Conservation (phyloP, 1,284 basidiomycete species). For the Fomitiporia mediterranea region DNA sequence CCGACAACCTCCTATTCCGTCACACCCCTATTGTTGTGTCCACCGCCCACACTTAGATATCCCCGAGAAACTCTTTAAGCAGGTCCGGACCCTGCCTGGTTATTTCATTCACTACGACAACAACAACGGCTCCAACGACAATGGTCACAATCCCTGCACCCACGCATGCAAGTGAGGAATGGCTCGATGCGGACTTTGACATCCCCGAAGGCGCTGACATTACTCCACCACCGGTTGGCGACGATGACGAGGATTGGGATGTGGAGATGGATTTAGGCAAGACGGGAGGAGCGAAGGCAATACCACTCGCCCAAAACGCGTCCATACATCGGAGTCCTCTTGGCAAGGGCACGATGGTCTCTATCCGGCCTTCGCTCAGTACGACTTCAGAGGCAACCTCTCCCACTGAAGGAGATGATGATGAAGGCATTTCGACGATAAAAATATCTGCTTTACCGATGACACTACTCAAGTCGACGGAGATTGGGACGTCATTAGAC, state of each 20-base stretch:
- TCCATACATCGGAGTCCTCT: conserved; percentile 27
- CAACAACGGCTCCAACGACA: conserved; percentile 27
- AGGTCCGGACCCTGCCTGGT: no score
- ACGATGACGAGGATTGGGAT: conserved; percentile 65
- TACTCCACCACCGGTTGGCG: conserved; percentile 44
- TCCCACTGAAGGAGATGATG: conserved; percentile 56
- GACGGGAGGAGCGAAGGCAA: conserved; percentile 50
- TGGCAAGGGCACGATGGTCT: conserved; percentile 54
- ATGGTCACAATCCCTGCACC: conserved; percentile 62
- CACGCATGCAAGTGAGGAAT: conserved; percentile 61
- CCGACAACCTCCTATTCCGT: conserved; percentile 7
- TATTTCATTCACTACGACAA: no score
- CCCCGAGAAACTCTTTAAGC: no score
- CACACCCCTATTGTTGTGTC: neutral
- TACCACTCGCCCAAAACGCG: conserved; percentile 32
- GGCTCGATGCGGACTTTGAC: conserved; percentile 81
- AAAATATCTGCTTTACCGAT: conserved; percentile 56
- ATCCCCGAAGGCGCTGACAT: conserved; percentile 67
- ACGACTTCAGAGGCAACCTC: conserved; percentile 27
- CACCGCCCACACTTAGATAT: no score
- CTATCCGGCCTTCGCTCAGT: conserved; percentile 57
- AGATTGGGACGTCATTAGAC: conserved; percentile 37
- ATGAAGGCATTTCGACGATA: conserved; percentile 76
- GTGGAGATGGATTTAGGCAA: conserved; percentile 62
- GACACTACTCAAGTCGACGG: conserved; percentile 29